These are phyloP conservation scores for Spathaspora sp. DNA, from an alignment of 805 yeast species.

Conservation along the genomic window DNA sequence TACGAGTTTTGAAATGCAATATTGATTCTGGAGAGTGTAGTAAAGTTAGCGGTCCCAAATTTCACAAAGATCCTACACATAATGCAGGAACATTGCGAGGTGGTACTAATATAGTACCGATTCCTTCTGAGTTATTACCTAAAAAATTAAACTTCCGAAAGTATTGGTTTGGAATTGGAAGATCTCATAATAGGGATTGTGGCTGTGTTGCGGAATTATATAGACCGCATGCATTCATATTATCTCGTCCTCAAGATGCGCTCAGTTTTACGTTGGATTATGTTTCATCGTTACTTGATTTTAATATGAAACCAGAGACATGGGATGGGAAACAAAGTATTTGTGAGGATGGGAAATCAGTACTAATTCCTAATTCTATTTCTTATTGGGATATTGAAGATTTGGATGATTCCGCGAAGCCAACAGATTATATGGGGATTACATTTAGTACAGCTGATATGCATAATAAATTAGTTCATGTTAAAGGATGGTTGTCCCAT, in stretches of 20 bases:
- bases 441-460: conserved; percentile 27
- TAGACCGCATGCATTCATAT: conserved; percentile 14
- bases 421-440: conserved; percentile 22
- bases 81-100: conserved; percentile 34
- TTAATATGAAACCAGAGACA: conserved; percentile 27
- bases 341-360: conserved; percentile 19
- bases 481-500: conserved; percentile 19
- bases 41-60: conserved; percentile 12
- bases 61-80: conserved; percentile 10
- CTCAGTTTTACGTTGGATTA: conserved; percentile 17
- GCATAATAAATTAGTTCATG: conserved; percentile 22
- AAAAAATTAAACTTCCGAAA: conserved; percentile 8
- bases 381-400: conserved; percentile 20
- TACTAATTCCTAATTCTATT: conserved; percentile 30
- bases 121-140: conserved; percentile 9
- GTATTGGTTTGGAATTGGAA: conserved; percentile 19
- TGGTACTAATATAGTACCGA: conserved; percentile 29
- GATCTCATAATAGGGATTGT: conserved; percentile 14
- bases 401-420: not conserved
- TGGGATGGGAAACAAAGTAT: conserved; percentile 11
- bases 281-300: conserved; percentile 29
- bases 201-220: conserved; percentile 16
- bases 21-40: conserved; percentile 14
- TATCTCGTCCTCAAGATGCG: conserved; percentile 8
- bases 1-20: conserved; percentile 15